These are phyloP conservation scores for Selaginella tamariscina DNA, from an alignment of 75 land plant genomes.

Conservation along the genomic window DNA sequence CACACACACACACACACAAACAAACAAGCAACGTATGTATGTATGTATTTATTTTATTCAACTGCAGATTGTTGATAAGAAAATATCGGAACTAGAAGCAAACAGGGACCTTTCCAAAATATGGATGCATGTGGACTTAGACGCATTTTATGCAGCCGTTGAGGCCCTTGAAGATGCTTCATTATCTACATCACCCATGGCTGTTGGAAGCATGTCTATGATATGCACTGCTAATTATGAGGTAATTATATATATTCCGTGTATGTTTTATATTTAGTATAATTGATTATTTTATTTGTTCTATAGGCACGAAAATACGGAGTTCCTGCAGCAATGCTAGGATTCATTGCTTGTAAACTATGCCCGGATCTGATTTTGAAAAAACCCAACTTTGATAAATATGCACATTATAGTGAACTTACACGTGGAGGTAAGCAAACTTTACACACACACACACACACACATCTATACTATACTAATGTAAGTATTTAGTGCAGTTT, in stretches of 20 bases:
- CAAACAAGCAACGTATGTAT: neutral
- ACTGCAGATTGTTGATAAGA: slow-evolving; percentile 55
- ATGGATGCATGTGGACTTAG: slow-evolving; percentile 90
- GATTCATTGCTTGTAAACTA: slow-evolving; percentile 71
- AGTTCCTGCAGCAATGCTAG: slow-evolving; percentile 95
- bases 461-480: neutral
- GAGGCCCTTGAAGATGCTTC: slow-evolving; percentile 69
- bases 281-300: neutral
- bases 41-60: too few relatives aligned
- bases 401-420: slow-evolving; percentile 59
- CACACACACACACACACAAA: too few relatives aligned
- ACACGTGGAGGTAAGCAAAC: slow-evolving; percentile 69
- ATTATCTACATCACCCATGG: slow-evolving; percentile 66
- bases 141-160: slow-evolving; percentile 93
- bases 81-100: slow-evolving; percentile 54
- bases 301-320: slow-evolving; percentile 77
- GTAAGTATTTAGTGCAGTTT: slow-evolving; percentile 29
- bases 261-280: neutral
- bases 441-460: too few relatives aligned
- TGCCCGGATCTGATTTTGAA: slow-evolving; percentile 74
- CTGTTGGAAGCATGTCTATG: slow-evolving; percentile 90
- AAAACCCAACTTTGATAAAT: slow-evolving; percentile 63
- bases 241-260: too few relatives aligned
- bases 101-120: slow-evolving; percentile 48
- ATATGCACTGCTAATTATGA: slow-evolving; percentile 90